These are phyloP conservation scores for Debaryomycetaceae sp. DNA, from an alignment of 1,139 yeast genomes.

Conservation along the genomic window DNA sequence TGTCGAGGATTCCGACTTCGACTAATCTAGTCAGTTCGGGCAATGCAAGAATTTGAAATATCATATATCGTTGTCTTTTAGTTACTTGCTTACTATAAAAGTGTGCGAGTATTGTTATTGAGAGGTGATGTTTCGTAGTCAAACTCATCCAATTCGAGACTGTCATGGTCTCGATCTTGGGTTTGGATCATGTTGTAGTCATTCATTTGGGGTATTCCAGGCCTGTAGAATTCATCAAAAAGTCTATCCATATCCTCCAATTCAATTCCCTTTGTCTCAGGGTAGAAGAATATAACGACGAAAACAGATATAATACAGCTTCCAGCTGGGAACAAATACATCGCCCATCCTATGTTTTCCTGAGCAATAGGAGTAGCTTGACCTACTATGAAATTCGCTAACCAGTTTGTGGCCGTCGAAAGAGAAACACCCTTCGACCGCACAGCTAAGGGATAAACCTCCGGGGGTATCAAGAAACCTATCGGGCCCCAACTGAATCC, in stretches of 20 bases:
- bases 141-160: constrained; percentile 19
- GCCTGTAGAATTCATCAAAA: constrained; percentile 54
- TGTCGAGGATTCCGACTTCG: too few relatives aligned
- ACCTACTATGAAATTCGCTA: constrained; percentile 52
- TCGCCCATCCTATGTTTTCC: constrained; percentile 45
- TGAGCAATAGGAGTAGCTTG: constrained; percentile 51
- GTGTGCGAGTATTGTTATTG: neutral
- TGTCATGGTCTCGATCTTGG: constrained; percentile 5
- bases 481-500: constrained; percentile 60
- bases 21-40: too few relatives aligned
- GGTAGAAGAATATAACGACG: constrained; percentile 65
- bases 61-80: too few relatives aligned
- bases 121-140: constrained; percentile 10
- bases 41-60: too few relatives aligned
- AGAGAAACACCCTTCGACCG: constrained; percentile 53
- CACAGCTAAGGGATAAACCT: constrained; percentile 51
- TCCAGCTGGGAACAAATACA: constrained; percentile 47
- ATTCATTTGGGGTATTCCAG: constrained; percentile 14
- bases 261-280: constrained; percentile 87
- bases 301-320: constrained; percentile 43
- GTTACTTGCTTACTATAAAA: neutral
- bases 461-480: constrained; percentile 54
- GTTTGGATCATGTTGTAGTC: constrained; percentile 12
- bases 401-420: constrained; percentile 55
- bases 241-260: constrained; percentile 85